Base-by-base conservation (phyloP, 345 rosid genomes). In the Lepidium sativum region DNA sequence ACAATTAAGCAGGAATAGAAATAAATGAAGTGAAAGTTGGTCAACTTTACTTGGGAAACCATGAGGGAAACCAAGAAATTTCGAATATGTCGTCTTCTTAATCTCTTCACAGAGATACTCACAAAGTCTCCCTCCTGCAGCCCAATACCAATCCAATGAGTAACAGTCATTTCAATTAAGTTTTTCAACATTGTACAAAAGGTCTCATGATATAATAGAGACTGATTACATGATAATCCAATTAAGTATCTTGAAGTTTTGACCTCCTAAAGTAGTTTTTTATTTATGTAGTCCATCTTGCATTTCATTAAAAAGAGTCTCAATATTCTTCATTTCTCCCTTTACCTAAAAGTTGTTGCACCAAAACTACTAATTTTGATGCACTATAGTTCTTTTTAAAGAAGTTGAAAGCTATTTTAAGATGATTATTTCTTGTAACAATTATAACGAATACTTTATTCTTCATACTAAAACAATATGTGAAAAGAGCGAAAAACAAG, bases 21-120 rank as follows among this genome's bases (percentile, higher is more conserved):
- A 27, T 34, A 39, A 16, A 57, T 55, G 21, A 31, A 35, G 29
- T 32, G 54, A 55, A 21, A 21, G 8, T n/a, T 59, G 54, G 29
- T 32, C 69, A 51, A 49, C 31, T 83, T n/a, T 84, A 84, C 98
- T 69, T 92, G 98, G 68, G 97, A 85, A 74, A 92, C 88, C 94
- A 92, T 92, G 69, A 92, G 96, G 82, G 92, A 84, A 40, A 92
- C 74, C 50, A 87, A 77, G 82, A 92, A 89, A 82, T 92, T 92
- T 49, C 81, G 84, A 92, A 89, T 87, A 69, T 92, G 98, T 52
- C 87, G 85, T 78, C 82, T 86, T 79, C 98, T 84, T 78, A 92
- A 66, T 65, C 82, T 86, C 89, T 82, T 90, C 75, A 89, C 97
- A 0, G 81, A 82, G 66, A 84, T 78, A 71, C 88, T 81, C 20